Evolutionary conservation across 2,329 filamentous ascomycete genomes (phyloP).

Genomic region (Xylariaceae sp.): DNA sequence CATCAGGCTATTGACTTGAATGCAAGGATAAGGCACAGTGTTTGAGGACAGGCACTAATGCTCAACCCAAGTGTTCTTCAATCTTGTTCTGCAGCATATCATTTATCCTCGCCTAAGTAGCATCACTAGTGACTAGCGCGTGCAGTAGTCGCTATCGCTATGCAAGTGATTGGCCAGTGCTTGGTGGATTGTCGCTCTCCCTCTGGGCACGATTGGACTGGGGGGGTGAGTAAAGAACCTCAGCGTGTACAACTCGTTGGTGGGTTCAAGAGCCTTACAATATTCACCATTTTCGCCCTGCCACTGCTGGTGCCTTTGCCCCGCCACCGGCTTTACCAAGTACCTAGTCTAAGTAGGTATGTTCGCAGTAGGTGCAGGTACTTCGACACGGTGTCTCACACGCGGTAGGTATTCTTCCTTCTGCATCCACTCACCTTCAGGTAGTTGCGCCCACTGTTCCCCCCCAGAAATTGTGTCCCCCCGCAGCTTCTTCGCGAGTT

Average conservation of each 20-base stretch:
- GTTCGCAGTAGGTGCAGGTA: too few relatives aligned
- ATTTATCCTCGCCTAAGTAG: constrained; percentile 19
- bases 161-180: constrained; percentile 16
- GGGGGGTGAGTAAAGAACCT: constrained; percentile 1
- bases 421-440: constrained; percentile 22
- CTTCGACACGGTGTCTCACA: not conserved
- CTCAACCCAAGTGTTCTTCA: constrained; percentile 12
- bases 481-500: constrained; percentile 36
- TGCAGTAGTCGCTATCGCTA: constrained; percentile 24
- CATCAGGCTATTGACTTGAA: too few relatives aligned
- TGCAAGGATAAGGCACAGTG: too few relatives aligned
- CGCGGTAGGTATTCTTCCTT: constrained; percentile 1
- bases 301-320: not conserved
- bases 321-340: not conserved
- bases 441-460: constrained; percentile 28
- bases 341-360: too few relatives aligned
- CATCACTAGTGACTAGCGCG: constrained; percentile 24
- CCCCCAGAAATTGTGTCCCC: constrained; percentile 32
- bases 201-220: constrained; percentile 8
- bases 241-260: constrained; percentile 3
- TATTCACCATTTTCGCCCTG: not conserved
- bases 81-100: constrained; percentile 25
- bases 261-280: constrained; percentile 1
- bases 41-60: constrained; percentile 14
- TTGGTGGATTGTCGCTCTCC: constrained; percentile 15